These are phyloP conservation scores for Oenanthe javanica DNA, from an alignment of 140 eudicot species.

Conservation along the genomic window DNA sequence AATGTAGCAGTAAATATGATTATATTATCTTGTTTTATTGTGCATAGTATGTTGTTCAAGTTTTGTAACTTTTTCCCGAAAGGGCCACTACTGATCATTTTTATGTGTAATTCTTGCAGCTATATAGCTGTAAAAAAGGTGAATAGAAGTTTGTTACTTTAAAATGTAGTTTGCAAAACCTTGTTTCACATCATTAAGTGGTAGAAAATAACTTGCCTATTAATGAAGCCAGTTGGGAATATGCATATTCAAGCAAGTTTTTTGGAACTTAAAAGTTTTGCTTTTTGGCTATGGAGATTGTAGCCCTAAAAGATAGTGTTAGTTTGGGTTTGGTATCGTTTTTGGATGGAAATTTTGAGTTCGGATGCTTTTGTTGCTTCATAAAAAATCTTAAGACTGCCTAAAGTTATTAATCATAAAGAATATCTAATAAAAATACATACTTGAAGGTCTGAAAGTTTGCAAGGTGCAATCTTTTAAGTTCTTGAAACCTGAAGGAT, in stretches of 20 bases:
- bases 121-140: neutral
- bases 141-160: neutral
- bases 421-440: neutral
- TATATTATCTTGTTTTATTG: neutral
- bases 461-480: neutral
- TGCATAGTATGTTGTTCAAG: neutral
- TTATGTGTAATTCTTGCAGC: neutral
- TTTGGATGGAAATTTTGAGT: neutral
- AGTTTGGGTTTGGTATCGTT: neutral
- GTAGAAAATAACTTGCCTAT: neutral
- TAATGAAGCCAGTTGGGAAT: neutral
- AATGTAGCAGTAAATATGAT: neutral
- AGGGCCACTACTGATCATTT: neutral
- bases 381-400: neutral
- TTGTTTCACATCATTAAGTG: neutral
- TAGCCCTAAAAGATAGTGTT: neutral
- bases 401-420: neutral
- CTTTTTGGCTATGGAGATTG: neutral
- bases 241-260: neutral
- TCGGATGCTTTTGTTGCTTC: neutral
- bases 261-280: neutral
- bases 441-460: neutral
- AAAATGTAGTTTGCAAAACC: neutral
- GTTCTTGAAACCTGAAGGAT: neutral
- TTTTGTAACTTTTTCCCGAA: neutral